A percentile compares a stretch with the other conserved stretches of the same genome.
phyloP scores from a whole-genome alignment of 1,284 basidiomycete species.

The Blastosporella zonata region DNA sequence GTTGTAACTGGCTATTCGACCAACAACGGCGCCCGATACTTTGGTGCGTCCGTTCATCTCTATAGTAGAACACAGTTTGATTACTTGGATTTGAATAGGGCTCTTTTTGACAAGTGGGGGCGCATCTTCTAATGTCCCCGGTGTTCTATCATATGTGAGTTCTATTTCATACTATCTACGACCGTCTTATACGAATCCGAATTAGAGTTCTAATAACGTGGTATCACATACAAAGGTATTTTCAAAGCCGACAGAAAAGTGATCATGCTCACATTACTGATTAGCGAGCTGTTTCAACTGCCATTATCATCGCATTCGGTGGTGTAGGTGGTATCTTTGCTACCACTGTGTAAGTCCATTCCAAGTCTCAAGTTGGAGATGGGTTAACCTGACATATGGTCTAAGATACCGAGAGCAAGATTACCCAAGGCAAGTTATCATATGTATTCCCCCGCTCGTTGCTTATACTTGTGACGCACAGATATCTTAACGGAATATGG shows the following conservation, averaged over 20 bases:
- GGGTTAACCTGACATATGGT: neutral
- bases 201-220: slow-evolving; percentile 31
- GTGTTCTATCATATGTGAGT: slow-evolving; percentile 30
- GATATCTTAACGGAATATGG: slow-evolving; percentile 33
- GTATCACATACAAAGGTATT: slow-evolving; percentile 30
- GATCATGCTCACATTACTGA: neutral
- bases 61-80: neutral
- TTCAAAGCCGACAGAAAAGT: neutral
- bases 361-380: neutral
- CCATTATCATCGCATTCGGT: slow-evolving; percentile 28
- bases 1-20: slow-evolving; percentile 32
- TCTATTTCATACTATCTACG: neutral
- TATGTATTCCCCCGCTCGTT: neutral
- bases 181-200: neutral
- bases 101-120: slow-evolving; percentile 30
- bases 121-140: slow-evolving; percentile 28
- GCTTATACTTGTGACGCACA: neutral
- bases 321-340: slow-evolving; percentile 36
- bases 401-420: slow-evolving; percentile 28
- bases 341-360: slow-evolving; percentile 26
- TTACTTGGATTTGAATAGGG: slow-evolving; percentile 6
- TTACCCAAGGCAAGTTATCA: slow-evolving; percentile 21
- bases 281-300: slow-evolving; percentile 32
- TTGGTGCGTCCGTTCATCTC: slow-evolving; percentile 25
- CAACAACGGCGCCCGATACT: slow-evolving; percentile 32